Conservation (phyloP, 1,284 basidiomycete species). For the Paramarasmius palmivorus region DNA sequence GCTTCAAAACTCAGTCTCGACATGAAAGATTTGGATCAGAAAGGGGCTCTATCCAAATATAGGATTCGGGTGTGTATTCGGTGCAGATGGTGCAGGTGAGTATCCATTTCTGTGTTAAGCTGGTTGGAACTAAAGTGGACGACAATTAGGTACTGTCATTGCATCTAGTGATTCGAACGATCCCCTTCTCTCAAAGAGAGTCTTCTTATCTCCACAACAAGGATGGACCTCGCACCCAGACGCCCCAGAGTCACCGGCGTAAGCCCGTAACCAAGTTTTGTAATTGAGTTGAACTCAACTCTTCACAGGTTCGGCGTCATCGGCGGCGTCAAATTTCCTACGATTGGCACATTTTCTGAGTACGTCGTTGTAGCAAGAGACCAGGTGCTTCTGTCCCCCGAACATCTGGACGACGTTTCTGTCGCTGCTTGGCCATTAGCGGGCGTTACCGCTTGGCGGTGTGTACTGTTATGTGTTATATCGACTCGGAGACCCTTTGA, state of each 20-base stretch:
- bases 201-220: constrained; percentile 74
- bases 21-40: constrained; percentile 73
- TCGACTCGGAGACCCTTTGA: neutral
- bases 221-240: constrained; percentile 72
- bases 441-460: constrained; percentile 85
- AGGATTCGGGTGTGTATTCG: constrained; percentile 58
- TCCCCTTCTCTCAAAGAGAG: constrained; percentile 59
- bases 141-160: constrained; percentile 56
- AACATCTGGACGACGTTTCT: constrained; percentile 70
- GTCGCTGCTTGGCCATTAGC: constrained; percentile 78
- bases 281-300: constrained; percentile 7
- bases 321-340: constrained; percentile 52
- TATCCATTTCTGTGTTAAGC: neutral
- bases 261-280: constrained; percentile 16
- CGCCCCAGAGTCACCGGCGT: constrained; percentile 49
- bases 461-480: constrained; percentile 12
- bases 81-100: constrained; percentile 75
- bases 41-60: constrained; percentile 73
- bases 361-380: constrained; percentile 75
- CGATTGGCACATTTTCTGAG: constrained; percentile 75
- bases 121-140: too few relatives aligned
- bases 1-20: constrained; percentile 4
- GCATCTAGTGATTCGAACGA: constrained; percentile 55
- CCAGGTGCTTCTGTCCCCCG: constrained; percentile 67
- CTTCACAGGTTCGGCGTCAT: constrained; percentile 54